Conservation (phyloP, 2,329 filamentous ascomycete species). For the Aureobasidium melanogenum region DNA sequence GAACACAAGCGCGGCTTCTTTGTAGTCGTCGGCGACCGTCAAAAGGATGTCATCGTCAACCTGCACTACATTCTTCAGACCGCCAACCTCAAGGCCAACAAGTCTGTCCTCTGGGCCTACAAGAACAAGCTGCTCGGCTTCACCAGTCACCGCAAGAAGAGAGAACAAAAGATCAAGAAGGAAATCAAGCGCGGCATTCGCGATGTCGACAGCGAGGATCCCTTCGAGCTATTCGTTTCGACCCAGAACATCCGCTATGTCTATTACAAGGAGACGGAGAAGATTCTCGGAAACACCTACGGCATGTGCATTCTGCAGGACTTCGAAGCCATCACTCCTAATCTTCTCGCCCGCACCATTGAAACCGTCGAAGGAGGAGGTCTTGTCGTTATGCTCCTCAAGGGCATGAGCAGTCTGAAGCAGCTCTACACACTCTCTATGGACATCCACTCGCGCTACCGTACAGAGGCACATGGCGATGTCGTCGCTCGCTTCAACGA, state of each 20-base stretch:
- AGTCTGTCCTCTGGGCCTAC: conserved; percentile 96
- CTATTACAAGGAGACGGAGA: conserved; percentile 99
- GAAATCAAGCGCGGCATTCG: conserved; percentile 92
- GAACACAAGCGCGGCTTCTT: conserved; percentile 99
- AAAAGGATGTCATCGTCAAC: conserved; percentile 95
- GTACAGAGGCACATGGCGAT: conserved; percentile 91
- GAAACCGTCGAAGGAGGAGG: conserved; percentile 97
- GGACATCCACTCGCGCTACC: conserved; percentile 94
- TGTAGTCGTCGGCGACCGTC: conserved; percentile 85
- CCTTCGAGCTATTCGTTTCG: conserved; percentile 94
- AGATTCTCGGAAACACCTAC: conserved; percentile 95
- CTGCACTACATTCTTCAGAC: conserved; percentile 88
- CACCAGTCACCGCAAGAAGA: conserved; percentile 94
- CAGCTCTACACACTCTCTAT: conserved; percentile 95
- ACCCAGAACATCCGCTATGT: conserved; percentile 97
- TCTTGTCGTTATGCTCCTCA: conserved; percentile 78
- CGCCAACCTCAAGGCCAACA: conserved; percentile 87
- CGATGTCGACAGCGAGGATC: conserved; percentile 85
- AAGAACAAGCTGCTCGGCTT: conserved; percentile 96
- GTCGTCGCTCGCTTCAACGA: conserved; percentile 96
- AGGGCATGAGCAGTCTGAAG: conserved; percentile 94
- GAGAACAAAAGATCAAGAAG: conserved; percentile 96
- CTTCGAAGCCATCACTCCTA: conserved; percentile 96
- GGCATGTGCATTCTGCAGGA: conserved; percentile 98
- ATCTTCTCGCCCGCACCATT: conserved; percentile 84